Evolutionary conservation across 78 protist species (phyloP).

Genomic region (Dictyostelium capitatum): DNA sequence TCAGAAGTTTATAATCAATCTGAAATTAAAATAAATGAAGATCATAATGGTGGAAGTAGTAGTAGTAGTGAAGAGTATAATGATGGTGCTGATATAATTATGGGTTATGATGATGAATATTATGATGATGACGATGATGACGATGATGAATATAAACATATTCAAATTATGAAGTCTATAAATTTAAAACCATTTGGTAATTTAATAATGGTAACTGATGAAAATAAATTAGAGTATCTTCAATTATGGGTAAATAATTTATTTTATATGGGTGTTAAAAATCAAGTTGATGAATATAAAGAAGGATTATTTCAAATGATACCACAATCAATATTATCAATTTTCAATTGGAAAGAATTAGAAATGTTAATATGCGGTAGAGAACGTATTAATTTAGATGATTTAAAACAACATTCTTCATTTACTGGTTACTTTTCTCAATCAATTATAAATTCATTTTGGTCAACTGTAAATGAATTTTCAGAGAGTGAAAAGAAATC

Average conservation of each 20-base stretch:
- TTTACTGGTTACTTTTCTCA: slow-evolving; percentile 53
- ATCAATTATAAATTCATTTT: slow-evolving; percentile 18
- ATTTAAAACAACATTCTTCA: slow-evolving; percentile 35
- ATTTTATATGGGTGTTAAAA: slow-evolving; percentile 30
- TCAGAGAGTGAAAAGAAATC: slow-evolving; percentile 46
- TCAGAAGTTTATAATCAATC: slow-evolving; percentile 14
- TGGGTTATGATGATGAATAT: not conserved
- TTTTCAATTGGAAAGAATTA: slow-evolving; percentile 65
- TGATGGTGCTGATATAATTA: not conserved
- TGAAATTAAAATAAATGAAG: not conserved
- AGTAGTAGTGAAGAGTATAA: not conserved
- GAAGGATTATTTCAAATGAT: slow-evolving; percentile 62
- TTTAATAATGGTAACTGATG: slow-evolving; percentile 57
- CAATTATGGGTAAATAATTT: slow-evolving; percentile 45
- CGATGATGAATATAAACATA: not conserved
- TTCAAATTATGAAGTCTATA: slow-evolving; percentile 7
- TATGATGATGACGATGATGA: not conserved
- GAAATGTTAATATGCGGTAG: slow-evolving; percentile 53
- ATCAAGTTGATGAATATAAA: slow-evolving; percentile 55
- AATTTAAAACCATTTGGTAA: slow-evolving; percentile 76
- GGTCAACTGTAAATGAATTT: slow-evolving; percentile 38
- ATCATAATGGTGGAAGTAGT: not conserved
- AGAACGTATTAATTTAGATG: slow-evolving; percentile 39
- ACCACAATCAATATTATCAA: slow-evolving; percentile 30
- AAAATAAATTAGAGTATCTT: slow-evolving; percentile 64